These are phyloP conservation scores for Pseudocercospora musae DNA, from an alignment of 2,329 filamentous ascomycete species.

Conservation along the genomic window DNA sequence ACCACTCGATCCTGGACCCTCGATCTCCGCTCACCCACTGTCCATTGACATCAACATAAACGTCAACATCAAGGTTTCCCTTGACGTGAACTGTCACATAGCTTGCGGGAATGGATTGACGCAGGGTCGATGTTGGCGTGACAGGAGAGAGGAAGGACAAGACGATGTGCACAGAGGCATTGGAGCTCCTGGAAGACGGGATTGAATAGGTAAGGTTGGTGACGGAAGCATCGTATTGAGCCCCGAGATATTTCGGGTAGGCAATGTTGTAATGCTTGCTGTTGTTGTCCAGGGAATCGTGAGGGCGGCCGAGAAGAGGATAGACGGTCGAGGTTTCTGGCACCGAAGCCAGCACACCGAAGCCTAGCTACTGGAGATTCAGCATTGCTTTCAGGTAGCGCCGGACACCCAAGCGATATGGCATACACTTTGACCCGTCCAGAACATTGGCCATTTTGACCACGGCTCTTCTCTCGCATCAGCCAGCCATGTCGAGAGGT, in stretches of 20 bases:
- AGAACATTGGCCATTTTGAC: conserved; percentile 84
- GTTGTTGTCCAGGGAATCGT: conserved; percentile 56
- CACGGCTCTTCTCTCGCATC: conserved; percentile 71
- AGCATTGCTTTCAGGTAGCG: conserved; percentile 2
- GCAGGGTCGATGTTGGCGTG: conserved; percentile 74
- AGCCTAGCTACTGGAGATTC: conserved; percentile 50
- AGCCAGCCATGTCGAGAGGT: conserved; percentile 55
- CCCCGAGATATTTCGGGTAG: conserved; percentile 58
- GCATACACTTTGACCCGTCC: conserved; percentile 63
- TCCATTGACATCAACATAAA: conserved; percentile 50
- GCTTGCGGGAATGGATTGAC: conserved; percentile 77
- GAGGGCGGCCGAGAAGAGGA: conserved; percentile 62
- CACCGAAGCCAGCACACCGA: conserved; percentile 61
- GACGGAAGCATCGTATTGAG: conserved; percentile 66
- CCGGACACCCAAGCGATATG: conserved; percentile 17
- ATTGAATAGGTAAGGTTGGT: conserved; percentile 67
- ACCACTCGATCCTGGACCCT: conserved; percentile 68
- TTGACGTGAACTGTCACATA: conserved; percentile 71
- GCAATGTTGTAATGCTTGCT: conserved; percentile 54
- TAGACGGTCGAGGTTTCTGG: conserved; percentile 60
- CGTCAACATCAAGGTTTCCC: conserved; percentile 55
- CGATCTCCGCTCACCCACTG: conserved; percentile 80
- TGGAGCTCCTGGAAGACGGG: conserved; percentile 40
- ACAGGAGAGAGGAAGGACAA: conserved; percentile 73
- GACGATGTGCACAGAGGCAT: conserved; percentile 50